Evolutionary conservation across 225 moss, liverwort and hornwort species (phyloP).

Genomic region (Thuidium tamariscinum): DNA sequence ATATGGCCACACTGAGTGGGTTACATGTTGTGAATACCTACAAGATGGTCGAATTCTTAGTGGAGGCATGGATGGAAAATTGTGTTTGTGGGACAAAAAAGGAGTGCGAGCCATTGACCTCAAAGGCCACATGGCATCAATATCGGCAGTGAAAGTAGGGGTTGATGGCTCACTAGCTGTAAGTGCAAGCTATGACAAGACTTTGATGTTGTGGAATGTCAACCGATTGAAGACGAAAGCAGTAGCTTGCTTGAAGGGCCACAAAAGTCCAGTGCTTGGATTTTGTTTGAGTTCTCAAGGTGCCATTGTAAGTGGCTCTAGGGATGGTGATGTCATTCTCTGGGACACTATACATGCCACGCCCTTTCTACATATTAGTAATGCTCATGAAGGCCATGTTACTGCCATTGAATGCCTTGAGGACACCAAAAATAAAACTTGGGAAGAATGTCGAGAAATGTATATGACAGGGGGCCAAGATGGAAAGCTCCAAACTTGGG

Average conservation of each 20-base stretch:
- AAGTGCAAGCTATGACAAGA: slow-evolving; percentile 91
- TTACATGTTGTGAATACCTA: slow-evolving; percentile 72
- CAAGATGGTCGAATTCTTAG: slow-evolving; percentile 76
- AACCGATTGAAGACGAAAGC: slow-evolving; percentile 25
- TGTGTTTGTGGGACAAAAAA: slow-evolving; percentile 83
- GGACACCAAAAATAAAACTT: slow-evolving; percentile 18
- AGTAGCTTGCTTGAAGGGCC: slow-evolving; percentile 56
- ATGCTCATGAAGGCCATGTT: slow-evolving; percentile 81
- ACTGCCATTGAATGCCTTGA: slow-evolving; percentile 67
- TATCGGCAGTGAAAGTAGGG: slow-evolving; percentile 62
- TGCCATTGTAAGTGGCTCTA: slow-evolving; percentile 72
- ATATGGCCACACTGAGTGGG: slow-evolving; percentile 89
- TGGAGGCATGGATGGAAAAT: slow-evolving; percentile 85
- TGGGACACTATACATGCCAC: slow-evolving; percentile 74
- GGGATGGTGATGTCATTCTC: slow-evolving; percentile 77
- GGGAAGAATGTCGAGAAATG: slow-evolving; percentile 32
- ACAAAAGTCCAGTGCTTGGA: slow-evolving; percentile 63
- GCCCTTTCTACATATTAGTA: slow-evolving; percentile 48
- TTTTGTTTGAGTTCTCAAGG: slow-evolving; percentile 65
- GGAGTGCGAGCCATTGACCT: slow-evolving; percentile 55
- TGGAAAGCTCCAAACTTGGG: slow-evolving; percentile 82
- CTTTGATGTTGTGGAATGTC: slow-evolving; percentile 84
- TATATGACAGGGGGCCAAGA: slow-evolving; percentile 91
- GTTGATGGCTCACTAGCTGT: slow-evolving; percentile 54
- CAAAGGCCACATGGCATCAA: slow-evolving; percentile 67